Base-by-base conservation (phyloP, 2,329 filamentous ascomycete species). In the Neofusicoccum ribis region DNA sequence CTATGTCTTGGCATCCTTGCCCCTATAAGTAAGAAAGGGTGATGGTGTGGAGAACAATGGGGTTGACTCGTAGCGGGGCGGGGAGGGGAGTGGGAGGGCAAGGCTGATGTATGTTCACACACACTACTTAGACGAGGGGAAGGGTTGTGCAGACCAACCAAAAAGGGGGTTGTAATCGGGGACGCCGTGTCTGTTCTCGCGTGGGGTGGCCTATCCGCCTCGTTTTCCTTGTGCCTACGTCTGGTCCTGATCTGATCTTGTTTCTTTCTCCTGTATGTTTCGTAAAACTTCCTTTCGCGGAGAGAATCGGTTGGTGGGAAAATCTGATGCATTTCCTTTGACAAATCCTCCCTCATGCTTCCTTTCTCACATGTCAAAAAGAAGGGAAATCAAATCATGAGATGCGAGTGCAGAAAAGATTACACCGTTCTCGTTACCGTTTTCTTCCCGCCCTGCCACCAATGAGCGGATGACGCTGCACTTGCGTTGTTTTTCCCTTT, bases 1-100 rank as follows among this genome's bases (percentile, higher is more conserved):
- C 14, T 15, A 43, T 59, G 39, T 46, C 54, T 59, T 59, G 54
- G 54, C 54, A 46, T 46, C 54, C 31, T 34, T 34, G 49, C 36
- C 52, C 36, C 20, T 60, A 27, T 51, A 15, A 36, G 15, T 8
- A 27, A n/a, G 27, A 27, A 36, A 27, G 14, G 12, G 49, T 51
- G 14, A 17, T n/a, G 54, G 31, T 9, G 31, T 9, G 50, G 50
- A 3, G 23, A 15, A 31, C 27, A 31, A 31, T 7, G 27, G 27
- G 27, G 27, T 31, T 31, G 27, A 31, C 27, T 31, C 27, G 27
- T 31, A 31, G 27, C 27, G 27, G 27, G 27, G 27, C 27, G 27
- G 27, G 5, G 34, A 8, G 12, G 14, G 27, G 20, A 23, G 23
- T 14, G 27, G 15, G 27, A 50, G 47, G 47, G 27, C 34, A n/a